phyloP scores from a whole-genome alignment of 805 yeast species.

The Pichia californica region DNA sequence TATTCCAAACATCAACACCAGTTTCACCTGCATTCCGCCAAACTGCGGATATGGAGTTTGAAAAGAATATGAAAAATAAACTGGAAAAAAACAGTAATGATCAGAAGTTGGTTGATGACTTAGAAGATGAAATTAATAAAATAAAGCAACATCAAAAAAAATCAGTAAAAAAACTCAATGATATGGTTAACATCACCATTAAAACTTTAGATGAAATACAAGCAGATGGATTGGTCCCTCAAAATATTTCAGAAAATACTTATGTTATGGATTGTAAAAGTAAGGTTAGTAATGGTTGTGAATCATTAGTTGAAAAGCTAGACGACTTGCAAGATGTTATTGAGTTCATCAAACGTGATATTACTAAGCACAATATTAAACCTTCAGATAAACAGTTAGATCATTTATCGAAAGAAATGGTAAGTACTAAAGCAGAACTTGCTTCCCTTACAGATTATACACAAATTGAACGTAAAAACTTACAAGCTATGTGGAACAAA shows the following conservation, averaged over 20 bases:
- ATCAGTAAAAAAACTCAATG: constrained; percentile 27
- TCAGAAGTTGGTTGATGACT: constrained; percentile 32
- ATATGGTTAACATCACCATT: constrained; percentile 38
- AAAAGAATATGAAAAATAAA: constrained; percentile 11
- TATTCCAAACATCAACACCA: constrained; percentile 7
- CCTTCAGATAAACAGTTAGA: constrained; percentile 71
- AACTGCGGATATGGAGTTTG: constrained; percentile 8
- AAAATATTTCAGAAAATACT: constrained; percentile 14
- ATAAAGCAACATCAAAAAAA: constrained; percentile 49
- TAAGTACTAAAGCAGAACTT: constrained; percentile 47
- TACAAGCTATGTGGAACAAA: constrained; percentile 90
- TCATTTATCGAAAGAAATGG: constrained; percentile 58
- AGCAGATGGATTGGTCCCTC: constrained; percentile 16
- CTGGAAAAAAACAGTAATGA: constrained; percentile 10
- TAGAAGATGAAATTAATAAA: constrained; percentile 54
- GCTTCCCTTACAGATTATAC: constrained; percentile 55
- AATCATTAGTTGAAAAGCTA: constrained; percentile 63
- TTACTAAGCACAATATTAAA: constrained; percentile 82
- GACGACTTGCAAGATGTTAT: constrained; percentile 90
- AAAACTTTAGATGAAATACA: constrained; percentile 47
- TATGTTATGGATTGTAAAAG: constrained; percentile 75
- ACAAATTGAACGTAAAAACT: constrained; percentile 63
- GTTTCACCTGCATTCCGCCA: background rate
- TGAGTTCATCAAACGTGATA: constrained; percentile 85
- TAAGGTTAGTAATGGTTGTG: constrained; percentile 72